phyloP scores from a whole-genome alignment of 2,329 filamentous ascomycete species.

The Aspergillus piperis region DNA sequence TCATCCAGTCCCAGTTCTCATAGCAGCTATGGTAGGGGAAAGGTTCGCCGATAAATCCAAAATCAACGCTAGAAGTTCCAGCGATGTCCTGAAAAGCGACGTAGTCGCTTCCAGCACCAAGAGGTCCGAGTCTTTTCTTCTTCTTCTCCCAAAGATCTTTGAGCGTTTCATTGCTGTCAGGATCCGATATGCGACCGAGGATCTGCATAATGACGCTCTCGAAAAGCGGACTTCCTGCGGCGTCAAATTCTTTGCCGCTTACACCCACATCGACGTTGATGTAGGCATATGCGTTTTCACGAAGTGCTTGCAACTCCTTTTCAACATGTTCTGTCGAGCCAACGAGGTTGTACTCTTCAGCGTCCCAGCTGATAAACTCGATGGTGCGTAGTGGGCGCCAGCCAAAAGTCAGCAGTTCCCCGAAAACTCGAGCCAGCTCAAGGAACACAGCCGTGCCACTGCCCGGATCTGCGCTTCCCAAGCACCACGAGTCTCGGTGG shows the following conservation, averaged over 20 bases:
- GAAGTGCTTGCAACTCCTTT: slow-evolving; percentile 71
- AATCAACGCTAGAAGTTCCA: slow-evolving; percentile 82
- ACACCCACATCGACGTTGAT: slow-evolving; percentile 88
- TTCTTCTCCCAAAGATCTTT: slow-evolving; percentile 72
- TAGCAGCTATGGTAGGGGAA: slow-evolving; percentile 82
- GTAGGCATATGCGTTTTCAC: slow-evolving; percentile 77
- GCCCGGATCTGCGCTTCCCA: slow-evolving; percentile 82
- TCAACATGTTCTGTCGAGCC: slow-evolving; percentile 96
- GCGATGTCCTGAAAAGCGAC: slow-evolving; percentile 90
- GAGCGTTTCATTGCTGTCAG: slow-evolving; percentile 69
- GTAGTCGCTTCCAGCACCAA: slow-evolving; percentile 79
- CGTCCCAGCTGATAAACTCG: slow-evolving; percentile 97
- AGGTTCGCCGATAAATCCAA: slow-evolving; percentile 69
- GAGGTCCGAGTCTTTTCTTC: slow-evolving; percentile 60
- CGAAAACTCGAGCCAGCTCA: slow-evolving; percentile 83
- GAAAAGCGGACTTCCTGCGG: slow-evolving; percentile 79
- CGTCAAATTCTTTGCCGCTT: slow-evolving; percentile 71
- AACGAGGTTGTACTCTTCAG: slow-evolving; percentile 86
- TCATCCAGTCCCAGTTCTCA: slow-evolving; percentile 87
- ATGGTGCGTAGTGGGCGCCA: slow-evolving; percentile 95
- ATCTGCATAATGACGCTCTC: slow-evolving; percentile 70
- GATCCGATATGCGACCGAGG: slow-evolving; percentile 73
- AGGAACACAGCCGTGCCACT: slow-evolving; percentile 89
- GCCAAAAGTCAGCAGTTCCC: slow-evolving; percentile 71
- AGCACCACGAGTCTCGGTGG: slow-evolving; percentile 89